phyloP scores from a whole-genome alignment of 805 yeast genomes.

The Maudiozyma barnettii region DNA sequence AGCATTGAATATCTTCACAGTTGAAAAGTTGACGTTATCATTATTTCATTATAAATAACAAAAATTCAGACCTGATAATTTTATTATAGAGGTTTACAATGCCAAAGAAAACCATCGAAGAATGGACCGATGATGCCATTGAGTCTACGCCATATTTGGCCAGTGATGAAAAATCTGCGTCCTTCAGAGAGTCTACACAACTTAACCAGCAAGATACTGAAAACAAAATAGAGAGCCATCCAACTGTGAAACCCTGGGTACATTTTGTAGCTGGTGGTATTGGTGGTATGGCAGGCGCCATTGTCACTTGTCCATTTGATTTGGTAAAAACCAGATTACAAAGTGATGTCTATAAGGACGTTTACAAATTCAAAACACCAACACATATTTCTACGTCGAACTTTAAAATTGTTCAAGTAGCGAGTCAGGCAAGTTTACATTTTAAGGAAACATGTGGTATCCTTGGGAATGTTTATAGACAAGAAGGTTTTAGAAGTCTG shows the following conservation, averaged over 20 bases:
- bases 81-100: constrained; percentile 5
- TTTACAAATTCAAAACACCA: constrained; percentile 33
- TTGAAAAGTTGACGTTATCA: too few relatives aligned
- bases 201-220: constrained; percentile 12
- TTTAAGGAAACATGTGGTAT: constrained; percentile 75
- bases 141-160: constrained; percentile 54
- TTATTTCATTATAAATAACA: too few relatives aligned
- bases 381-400: constrained; percentile 3
- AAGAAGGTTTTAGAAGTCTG: constrained; percentile 78
- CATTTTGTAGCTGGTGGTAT: constrained; percentile 87
- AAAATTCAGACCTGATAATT: too few relatives aligned
- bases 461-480: constrained; percentile 52
- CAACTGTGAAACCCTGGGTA: constrained; percentile 47
- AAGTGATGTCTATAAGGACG: constrained; percentile 64
- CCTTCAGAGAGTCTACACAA: constrained; percentile 33
- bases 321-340: constrained; percentile 93
- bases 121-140: constrained; percentile 44
- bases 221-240: constrained; percentile 8
- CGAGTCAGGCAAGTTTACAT: constrained; percentile 52
- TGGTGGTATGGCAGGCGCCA: constrained; percentile 98
- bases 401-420: constrained; percentile 20
- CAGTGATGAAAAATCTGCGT: constrained; percentile 62
- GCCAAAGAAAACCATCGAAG: constrained; percentile 23
- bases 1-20: too few relatives aligned
- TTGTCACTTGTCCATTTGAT: constrained; percentile 89